Evolutionary conservation across 169 alveolate genomes (phyloP).

Genomic region (Plasmodium vivax): DNA sequence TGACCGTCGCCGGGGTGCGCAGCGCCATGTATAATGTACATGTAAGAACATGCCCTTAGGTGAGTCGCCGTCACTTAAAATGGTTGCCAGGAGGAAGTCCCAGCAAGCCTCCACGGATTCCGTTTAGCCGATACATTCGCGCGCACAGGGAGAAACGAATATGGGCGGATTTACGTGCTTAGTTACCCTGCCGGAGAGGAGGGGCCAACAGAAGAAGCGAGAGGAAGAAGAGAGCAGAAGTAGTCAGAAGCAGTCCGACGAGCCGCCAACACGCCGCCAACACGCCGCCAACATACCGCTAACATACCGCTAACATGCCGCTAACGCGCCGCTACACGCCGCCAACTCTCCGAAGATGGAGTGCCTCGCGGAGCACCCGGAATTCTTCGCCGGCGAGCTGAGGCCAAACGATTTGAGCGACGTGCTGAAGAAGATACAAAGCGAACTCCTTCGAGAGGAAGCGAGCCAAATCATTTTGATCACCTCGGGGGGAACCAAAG

Average conservation of each 20-base stretch:
- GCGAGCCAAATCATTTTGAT: slow-evolving; percentile 62
- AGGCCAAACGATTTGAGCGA: slow-evolving; percentile 13
- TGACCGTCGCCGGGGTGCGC: not conserved
- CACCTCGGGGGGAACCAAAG: slow-evolving; percentile 93
- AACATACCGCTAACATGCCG: no score
- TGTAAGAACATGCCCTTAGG: not conserved
- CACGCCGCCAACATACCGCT: not conserved
- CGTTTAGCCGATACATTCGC: not conserved
- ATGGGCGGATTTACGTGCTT: not conserved
- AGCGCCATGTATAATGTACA: no score
- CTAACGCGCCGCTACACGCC: no score
- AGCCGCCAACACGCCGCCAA: not conserved
- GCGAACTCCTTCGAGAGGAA: not conserved
- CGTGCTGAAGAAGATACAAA: slow-evolving; percentile 2
- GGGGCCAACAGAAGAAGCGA: not conserved
- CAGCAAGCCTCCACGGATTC: not conserved
- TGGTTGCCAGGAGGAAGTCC: not conserved
- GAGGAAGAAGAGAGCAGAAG: not conserved
- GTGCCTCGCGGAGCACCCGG: slow-evolving; percentile 21
- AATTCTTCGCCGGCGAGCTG: slow-evolving; percentile 11
- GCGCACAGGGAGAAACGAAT: not conserved
- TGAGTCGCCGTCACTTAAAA: not conserved
- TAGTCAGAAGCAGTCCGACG: no score
- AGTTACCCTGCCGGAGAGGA: not conserved
- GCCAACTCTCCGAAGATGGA: not conserved